Evolutionary conservation across 805 yeast genomes (phyloP).

Genomic region (Suhomyces xylopsoci): DNA sequence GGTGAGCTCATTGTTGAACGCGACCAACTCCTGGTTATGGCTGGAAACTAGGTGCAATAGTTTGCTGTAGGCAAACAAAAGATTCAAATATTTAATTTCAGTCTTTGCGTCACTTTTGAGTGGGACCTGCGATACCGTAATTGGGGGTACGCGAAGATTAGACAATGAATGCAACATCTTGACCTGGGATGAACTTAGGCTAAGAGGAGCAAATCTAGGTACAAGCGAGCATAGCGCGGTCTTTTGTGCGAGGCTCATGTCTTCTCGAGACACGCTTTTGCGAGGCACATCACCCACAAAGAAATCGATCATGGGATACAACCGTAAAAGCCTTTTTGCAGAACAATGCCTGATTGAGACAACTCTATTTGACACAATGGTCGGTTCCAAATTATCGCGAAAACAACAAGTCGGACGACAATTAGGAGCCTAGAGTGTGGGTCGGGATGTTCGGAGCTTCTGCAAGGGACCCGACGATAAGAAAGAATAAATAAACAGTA

Average conservation of each 20-base stretch:
- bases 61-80: conserved; percentile 13
- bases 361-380: too few species aligned
- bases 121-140: neutral
- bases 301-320: neutral
- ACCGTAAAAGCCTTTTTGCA: neutral
- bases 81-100: conserved; percentile 12
- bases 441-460: neutral
- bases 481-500: too few species aligned
- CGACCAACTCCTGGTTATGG: conserved; percentile 11
- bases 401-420: neutral
- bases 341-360: neutral
- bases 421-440: neutral
- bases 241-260: neutral
- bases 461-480: neutral
- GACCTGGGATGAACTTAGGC: neutral
- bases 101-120: conserved; percentile 1
- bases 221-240: neutral
- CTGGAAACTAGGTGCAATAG: conserved; percentile 9
- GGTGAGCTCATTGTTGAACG: conserved; percentile 7
- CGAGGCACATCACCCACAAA: neutral
- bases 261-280: neutral
- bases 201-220: neutral
- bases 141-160: neutral
- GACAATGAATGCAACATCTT: neutral
- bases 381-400: too few species aligned